phyloP scores from a whole-genome alignment of 805 yeast genomes.

The Cyberlindnera bimundalis region DNA sequence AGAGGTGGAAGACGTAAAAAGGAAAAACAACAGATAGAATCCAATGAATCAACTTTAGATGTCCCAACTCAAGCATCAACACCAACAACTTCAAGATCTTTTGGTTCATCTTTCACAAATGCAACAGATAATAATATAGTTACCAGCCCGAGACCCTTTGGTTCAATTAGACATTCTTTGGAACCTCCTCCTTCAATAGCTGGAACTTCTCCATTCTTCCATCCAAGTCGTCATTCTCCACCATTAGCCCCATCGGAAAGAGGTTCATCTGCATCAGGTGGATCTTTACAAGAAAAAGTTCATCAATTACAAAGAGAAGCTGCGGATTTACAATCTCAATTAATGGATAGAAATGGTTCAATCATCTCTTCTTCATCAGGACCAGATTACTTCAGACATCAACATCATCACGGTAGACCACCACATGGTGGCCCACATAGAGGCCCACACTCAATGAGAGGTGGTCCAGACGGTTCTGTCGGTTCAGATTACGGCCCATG shows the following conservation, averaged over 20 bases:
- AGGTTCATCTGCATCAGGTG: constrained; percentile 2
- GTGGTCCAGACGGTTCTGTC: background rate
- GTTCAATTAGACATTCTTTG: constrained; percentile 4
- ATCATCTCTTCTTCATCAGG: constrained; percentile 1
- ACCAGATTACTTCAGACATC: constrained; percentile 7
- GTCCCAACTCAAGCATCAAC: constrained; percentile 3
- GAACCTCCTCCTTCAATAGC: constrained; percentile 10
- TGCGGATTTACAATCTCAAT: constrained; percentile 23
- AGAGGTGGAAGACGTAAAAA: constrained; percentile 52
- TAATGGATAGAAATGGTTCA: constrained; percentile 9
- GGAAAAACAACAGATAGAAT: background rate
- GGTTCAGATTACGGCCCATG: constrained; percentile 3
- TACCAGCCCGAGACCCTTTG: constrained; percentile 6
- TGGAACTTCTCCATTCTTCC: constrained; percentile 17
- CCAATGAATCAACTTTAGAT: background rate
- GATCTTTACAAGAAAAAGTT: constrained; percentile 21
- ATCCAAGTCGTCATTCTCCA: constrained; percentile 12
- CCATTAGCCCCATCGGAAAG: constrained; percentile 8
- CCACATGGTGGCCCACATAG: no score
- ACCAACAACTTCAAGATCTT: background rate
- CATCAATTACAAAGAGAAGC: constrained; percentile 24
- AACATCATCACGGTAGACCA: background rate
- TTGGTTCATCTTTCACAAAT: background rate
- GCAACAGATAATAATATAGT: background rate
- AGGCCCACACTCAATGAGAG: background rate